A percentile compares a stretch with the other conserved stretches of the same genome.
Evolutionary conservation across 2,329 filamentous ascomycete genomes (phyloP).

Genomic region (Grosmannia huntii): DNA sequence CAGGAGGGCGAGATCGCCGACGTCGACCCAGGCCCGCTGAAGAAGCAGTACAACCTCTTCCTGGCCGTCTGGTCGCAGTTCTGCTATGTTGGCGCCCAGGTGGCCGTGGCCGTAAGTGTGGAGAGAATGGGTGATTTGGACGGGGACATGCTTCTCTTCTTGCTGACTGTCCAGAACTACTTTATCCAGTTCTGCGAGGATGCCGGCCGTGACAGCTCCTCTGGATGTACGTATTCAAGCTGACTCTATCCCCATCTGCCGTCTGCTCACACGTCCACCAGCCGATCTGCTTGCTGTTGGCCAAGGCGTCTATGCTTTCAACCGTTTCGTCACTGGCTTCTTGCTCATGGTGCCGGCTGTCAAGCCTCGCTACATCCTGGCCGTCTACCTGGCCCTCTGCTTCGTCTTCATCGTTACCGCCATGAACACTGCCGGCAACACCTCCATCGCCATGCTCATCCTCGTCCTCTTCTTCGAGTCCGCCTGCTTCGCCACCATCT

Average conservation of each 20-base stretch:
- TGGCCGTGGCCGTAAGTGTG: conserved; percentile 30
- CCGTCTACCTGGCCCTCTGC: conserved; percentile 36
- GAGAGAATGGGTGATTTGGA: background rate
- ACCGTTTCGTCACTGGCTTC: conserved; percentile 42
- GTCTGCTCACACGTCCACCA: conserved; percentile 8
- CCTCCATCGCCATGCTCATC: conserved; percentile 41
- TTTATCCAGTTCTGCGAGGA: conserved; percentile 37
- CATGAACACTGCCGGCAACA: conserved; percentile 36
- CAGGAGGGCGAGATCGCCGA: conserved; percentile 31
- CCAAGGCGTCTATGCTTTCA: conserved; percentile 46
- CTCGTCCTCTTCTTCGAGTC: conserved; percentile 44
- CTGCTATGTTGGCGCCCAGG: conserved; percentile 49
- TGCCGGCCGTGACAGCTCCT: conserved; percentile 13
- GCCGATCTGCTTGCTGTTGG: conserved; percentile 44
- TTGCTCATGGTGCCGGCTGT: conserved; percentile 37
- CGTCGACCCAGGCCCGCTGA: conserved; percentile 34
- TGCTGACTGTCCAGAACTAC: conserved; percentile 24
- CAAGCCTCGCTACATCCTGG: conserved; percentile 42
- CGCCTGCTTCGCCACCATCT: conserved; percentile 47
- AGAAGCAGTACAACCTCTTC: conserved; percentile 48
- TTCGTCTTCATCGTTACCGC: conserved; percentile 41
- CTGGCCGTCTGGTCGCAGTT: conserved; percentile 48
- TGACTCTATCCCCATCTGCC: background rate
- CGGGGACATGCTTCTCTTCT: background rate
- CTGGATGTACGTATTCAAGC: conserved; percentile 10